phyloP scores from a whole-genome alignment of 331 rosid genomes.

The Dryas integrifolia region DNA sequence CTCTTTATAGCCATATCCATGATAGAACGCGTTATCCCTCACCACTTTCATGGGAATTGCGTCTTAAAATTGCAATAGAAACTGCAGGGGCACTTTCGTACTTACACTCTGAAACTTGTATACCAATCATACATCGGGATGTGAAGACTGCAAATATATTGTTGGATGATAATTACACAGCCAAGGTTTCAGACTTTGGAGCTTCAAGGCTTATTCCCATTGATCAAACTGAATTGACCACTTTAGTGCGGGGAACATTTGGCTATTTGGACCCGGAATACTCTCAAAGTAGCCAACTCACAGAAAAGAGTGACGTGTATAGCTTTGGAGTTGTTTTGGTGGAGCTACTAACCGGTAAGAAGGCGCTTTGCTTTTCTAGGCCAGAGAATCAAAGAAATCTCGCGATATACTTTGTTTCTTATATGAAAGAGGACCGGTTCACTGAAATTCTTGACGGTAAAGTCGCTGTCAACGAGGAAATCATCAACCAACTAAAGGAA shows the following conservation, averaged over 20 bases:
- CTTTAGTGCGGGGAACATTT: conserved; percentile 21
- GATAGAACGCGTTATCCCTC: background rate
- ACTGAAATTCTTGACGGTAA: conserved; percentile 9
- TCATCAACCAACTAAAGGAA: background rate
- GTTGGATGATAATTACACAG: conserved; percentile 14
- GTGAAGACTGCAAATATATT: conserved; percentile 21
- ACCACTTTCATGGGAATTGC: conserved; percentile 15
- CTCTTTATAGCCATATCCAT: conserved; percentile 19
- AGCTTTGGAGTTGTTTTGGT: conserved; percentile 30
- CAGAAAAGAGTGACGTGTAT: conserved; percentile 27
- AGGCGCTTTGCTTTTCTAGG: conserved; percentile 12
- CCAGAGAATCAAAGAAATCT: background rate
- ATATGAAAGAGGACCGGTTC: conserved; percentile 5
- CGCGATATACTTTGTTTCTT: conserved; percentile 15
- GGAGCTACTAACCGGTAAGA: conserved; percentile 21
- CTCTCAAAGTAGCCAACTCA: conserved; percentile 10
- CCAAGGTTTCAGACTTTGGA: conserved; percentile 29
- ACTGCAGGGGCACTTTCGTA: conserved; percentile 15
- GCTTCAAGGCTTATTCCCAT: conserved; percentile 29
- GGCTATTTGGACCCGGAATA: conserved; percentile 27
- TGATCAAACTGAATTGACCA: conserved; percentile 20
- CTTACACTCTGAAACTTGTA: conserved; percentile 16
- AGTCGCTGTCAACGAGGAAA: background rate
- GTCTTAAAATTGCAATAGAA: conserved; percentile 20
- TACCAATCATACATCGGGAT: conserved; percentile 25